phyloP scores from a whole-genome alignment of 495 filamentous ascomycete species.

The Margaritispora aquatica region DNA sequence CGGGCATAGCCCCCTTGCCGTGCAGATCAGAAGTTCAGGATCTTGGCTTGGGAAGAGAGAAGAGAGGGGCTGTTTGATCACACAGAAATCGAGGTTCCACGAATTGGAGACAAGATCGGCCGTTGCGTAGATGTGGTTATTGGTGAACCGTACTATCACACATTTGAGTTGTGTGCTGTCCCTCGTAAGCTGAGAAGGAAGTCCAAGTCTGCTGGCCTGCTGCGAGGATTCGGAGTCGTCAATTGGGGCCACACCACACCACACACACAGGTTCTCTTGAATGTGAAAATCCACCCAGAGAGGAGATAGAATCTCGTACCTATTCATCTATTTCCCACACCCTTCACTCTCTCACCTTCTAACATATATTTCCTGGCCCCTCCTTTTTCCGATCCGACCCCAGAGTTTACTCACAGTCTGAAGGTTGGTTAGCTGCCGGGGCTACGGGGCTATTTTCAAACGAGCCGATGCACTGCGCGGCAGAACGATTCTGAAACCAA shows the following conservation, averaged over 20 bases:
- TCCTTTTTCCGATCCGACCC: neutral
- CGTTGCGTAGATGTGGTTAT: neutral
- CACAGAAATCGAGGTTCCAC: neutral
- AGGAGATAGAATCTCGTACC: neutral
- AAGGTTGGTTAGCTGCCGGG: neutral
- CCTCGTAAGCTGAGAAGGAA: neutral
- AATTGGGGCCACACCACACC: neutral
- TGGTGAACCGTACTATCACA: neutral
- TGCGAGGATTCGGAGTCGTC: neutral
- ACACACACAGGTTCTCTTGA: neutral
- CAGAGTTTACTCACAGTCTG: neutral
- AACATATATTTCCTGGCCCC: neutral
- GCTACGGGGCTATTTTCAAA: neutral
- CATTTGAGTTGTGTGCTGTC: neutral
- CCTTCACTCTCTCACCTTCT: neutral
- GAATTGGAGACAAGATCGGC: neutral
- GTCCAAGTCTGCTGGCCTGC: neutral
- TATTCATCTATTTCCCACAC: neutral
- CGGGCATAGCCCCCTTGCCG: neutral
- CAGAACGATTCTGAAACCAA: neutral
- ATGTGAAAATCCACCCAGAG: neutral
- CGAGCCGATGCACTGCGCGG: neutral
- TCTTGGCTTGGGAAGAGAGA: neutral
- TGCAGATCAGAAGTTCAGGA: no score
- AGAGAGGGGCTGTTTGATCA: neutral